These are phyloP conservation scores for Corchorus capsularis DNA, from an alignment of 345 rosid species.

Conservation along the genomic window DNA sequence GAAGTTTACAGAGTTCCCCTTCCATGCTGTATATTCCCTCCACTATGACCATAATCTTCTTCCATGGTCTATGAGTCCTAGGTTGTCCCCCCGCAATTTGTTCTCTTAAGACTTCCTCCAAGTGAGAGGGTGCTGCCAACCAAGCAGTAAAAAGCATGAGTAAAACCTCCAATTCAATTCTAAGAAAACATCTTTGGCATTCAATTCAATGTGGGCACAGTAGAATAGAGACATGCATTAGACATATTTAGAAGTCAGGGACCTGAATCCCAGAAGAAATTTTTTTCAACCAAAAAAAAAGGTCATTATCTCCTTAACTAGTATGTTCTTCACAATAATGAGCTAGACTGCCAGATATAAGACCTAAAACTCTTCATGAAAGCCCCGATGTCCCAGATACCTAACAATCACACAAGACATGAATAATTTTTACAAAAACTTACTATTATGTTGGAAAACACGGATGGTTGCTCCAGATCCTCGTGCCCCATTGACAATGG, in stretches of 20 bases:
- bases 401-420: neutral
- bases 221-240: neutral
- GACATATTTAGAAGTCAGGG: neutral
- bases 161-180: neutral
- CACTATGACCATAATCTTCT: conserved; percentile 81
- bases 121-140: conserved; percentile 71
- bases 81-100: conserved; percentile 94
- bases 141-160: neutral
- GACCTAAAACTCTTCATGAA: neutral
- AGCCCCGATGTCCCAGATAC: neutral
- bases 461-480: conserved; percentile 92
- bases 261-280: neutral
- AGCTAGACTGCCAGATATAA: neutral
- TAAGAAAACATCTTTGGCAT: neutral
- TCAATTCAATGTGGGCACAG: neutral
- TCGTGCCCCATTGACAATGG: conserved; percentile 93
- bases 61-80: conserved; percentile 91
- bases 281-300: neutral
- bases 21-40: conserved; percentile 98
- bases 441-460: conserved; percentile 92
- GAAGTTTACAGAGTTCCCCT: conserved; percentile 87
- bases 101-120: conserved; percentile 86
- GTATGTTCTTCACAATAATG: neutral
- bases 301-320: neutral
- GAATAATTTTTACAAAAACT: conserved; percentile 23